Evolutionary conservation across 2,329 filamentous ascomycete genomes (phyloP).

Genomic region (Sclerotinia minor): DNA sequence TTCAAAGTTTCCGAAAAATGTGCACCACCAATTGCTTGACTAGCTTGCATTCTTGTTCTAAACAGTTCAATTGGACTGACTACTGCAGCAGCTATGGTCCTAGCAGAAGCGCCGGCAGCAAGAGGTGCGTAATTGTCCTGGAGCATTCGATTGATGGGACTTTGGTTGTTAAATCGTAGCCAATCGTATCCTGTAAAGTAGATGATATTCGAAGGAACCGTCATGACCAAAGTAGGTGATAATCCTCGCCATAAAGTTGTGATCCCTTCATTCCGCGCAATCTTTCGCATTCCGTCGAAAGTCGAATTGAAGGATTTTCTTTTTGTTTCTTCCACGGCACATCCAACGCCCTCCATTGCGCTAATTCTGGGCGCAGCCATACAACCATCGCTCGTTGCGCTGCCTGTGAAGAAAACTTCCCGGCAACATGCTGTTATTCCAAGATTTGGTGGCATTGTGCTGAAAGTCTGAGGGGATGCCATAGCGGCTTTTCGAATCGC

Average conservation of each 20-base stretch:
- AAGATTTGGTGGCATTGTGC: constrained; percentile 74
- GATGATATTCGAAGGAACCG: constrained; percentile 92
- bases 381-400: constrained; percentile 63
- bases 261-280: constrained; percentile 87
- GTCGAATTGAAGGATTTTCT: constrained; percentile 85
- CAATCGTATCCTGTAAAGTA: constrained; percentile 99
- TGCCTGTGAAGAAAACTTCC: constrained; percentile 95
- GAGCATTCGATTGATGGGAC: constrained; percentile 65
- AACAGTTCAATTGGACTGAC: constrained; percentile 95
- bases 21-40: constrained; percentile 56
- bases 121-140: constrained; percentile 76
- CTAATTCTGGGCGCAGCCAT: constrained; percentile 42
- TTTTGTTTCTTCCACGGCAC: constrained; percentile 84
- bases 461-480: constrained; percentile 55
- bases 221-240: constrained; percentile 92
- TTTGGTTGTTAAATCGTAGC: constrained; percentile 72
- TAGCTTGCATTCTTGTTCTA: constrained; percentile 86
- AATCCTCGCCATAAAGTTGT: constrained; percentile 88
- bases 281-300: constrained; percentile 88
- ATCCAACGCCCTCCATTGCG: constrained; percentile 50
- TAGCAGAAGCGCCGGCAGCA: constrained; percentile 74
- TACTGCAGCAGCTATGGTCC: constrained; percentile 75
- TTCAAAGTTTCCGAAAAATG: constrained; percentile 78
- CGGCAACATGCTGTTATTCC: constrained; percentile 94
- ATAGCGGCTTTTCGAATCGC: constrained; percentile 56